Base-by-base conservation (phyloP, 805 yeast genomes). In the Maudiozyma barnettii region DNA sequence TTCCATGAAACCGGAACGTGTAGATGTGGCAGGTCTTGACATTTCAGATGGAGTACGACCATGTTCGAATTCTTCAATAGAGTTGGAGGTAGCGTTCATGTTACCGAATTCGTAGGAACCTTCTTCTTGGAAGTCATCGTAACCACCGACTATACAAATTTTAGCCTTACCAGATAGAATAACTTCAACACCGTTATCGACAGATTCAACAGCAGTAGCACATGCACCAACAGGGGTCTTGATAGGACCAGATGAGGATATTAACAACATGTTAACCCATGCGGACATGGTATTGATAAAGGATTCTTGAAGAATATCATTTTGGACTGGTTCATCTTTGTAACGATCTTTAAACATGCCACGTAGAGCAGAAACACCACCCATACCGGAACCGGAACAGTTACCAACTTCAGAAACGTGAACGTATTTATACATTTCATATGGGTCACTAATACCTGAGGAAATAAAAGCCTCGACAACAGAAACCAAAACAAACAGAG, bases 301-400 rank as follows among this genome's bases (percentile, higher is more conserved):
- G 50, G 99, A 90, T 72, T 93, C 99, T 73, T 91, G 99, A 59
- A 93, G 76, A 57, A 93, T 84, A 72, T 93, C 99, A 66, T 87
- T 93, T 75, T 95, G 99, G 47, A 90, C 96, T 47, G 96, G 96
- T 70, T 76, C 76, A 67, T 93, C 99, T 58, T 79, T 73, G 74
- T 77, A 93, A 73, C 99, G 82, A 65, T 91, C 96, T 70, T 78
- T 89, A 77, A 89, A 93, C 98, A 93, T 93, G 60, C 96, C 97
- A 69, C 95, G 86, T 64, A 93, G 73, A 45, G 99, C 99, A 58
- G 84, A 68, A 60, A 91, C 95, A 83, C 99, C 99, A 72, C 99
- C 99, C 95, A 93, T 91, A 80, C 99, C 99, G 48, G 97, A 89
- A 75, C 99, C 99, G 43, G 96, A 84, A 78, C 98, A 90, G 79